Evolutionary conservation across 2,329 filamentous ascomycete genomes (phyloP).

Genomic region (Fusarium sp.): DNA sequence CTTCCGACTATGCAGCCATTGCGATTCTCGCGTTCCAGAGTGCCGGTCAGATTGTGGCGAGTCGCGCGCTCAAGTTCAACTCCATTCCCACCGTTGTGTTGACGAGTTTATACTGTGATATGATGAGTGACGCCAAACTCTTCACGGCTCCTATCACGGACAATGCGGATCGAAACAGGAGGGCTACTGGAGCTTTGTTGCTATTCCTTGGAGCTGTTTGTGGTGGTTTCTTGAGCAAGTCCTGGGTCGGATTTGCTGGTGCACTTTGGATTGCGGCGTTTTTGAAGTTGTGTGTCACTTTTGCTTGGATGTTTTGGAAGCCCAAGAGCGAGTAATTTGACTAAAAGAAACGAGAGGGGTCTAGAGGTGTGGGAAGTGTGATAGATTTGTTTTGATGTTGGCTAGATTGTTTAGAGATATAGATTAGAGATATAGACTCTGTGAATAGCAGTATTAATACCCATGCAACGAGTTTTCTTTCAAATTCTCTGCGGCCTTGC

Average conservation of each 20-base stretch:
- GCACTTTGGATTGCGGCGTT: constrained; percentile 47
- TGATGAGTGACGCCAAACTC: constrained; percentile 46
- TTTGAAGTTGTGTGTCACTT: constrained; percentile 38
- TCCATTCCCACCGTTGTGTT: constrained; percentile 45
- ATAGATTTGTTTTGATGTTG: background rate
- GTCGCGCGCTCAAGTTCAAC: constrained; percentile 46
- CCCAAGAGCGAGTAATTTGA: constrained; percentile 25
- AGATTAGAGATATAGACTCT: background rate
- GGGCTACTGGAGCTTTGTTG: constrained; percentile 37
- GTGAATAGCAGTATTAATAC: constrained; percentile 2
- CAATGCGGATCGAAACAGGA: constrained; percentile 43
- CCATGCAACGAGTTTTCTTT: no score
- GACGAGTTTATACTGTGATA: constrained; percentile 46
- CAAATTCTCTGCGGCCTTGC: no score
- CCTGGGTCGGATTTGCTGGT: constrained; percentile 45
- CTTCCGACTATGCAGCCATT: constrained; percentile 42
- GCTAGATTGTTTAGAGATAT: background rate
- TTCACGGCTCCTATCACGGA: constrained; percentile 43
- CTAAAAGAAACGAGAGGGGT: background rate
- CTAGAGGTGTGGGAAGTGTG: background rate
- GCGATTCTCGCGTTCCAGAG: constrained; percentile 45
- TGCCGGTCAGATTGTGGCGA: constrained; percentile 44
- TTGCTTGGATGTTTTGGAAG: constrained; percentile 44
- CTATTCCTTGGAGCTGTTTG: constrained; percentile 41
- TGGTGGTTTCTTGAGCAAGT: constrained; percentile 46